Base-by-base conservation (phyloP, 2,329 filamentous ascomycete genomes). In the Sphaerulina vaccinii region DNA sequence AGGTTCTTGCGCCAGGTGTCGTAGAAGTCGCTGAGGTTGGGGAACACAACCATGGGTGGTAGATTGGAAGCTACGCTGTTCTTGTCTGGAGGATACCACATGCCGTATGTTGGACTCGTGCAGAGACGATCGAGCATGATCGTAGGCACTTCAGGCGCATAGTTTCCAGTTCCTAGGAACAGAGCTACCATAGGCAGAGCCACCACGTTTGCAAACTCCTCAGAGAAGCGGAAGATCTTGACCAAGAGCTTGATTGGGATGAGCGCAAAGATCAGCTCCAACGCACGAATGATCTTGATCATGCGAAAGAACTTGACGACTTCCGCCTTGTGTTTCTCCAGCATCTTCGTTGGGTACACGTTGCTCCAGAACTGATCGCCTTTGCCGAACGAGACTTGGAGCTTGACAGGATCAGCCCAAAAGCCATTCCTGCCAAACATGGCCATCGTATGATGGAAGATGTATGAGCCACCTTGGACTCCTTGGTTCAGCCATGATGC, bases 121-220 rank as follows among this genome's bases (percentile, higher is more conserved):
- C 69, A 74, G 1, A 78, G 66, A 9, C 75, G 60, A 57, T 78
- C 75, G 11, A 90, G 73, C 27, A 90, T 83, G 19, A 85, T 84
- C 36, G 79, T 80, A 0, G 86, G 82, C 0, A 90, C 85, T 56
- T 88, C 82, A 0, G 85, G 81, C 0, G 86, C 86, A 61, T 87
- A 84, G 59, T 90, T 90, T 1, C 86, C 85, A 5, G 86, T 89
- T 0, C 86, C 86, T 0, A 90, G 73, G 64, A 90, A 89, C 1
- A 90, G 72, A 0, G 86, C 86, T 24, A 88, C 80, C 66, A 90
- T 80, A 1, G 86, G 86, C 51, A 87, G 76, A 0, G 86, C 82
- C 69, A 90, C 84, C 29, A 82, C 83, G 62, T 89, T 84, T 13
- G 79, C 80, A 64, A 90, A 90, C 49, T 87, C 84, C 8, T 80